Conservation (phyloP, 2,329 filamentous ascomycete species). For the Aspergillus calidoustus region DNA sequence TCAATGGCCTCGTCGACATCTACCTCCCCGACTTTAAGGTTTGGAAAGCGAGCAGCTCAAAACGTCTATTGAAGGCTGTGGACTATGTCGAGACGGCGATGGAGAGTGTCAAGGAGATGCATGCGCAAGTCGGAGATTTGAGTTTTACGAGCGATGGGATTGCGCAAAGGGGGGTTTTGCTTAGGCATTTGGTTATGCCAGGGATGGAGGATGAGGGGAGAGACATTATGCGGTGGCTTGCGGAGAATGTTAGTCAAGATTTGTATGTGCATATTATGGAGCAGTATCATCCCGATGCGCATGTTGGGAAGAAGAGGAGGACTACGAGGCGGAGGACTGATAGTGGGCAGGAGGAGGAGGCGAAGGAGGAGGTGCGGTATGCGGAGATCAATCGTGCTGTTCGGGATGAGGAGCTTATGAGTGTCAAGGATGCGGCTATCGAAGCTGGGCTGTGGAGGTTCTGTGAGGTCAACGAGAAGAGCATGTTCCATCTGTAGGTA, state of each 20-base stretch:
- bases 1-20: constrained; percentile 82
- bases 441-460: constrained; percentile 79
- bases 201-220: constrained; percentile 71
- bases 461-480: constrained; percentile 65
- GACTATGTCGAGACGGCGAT: constrained; percentile 73
- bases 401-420: constrained; percentile 65
- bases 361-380: constrained; percentile 63
- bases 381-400: constrained; percentile 78
- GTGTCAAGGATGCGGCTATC: constrained; percentile 69
- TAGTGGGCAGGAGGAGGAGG: constrained; percentile 24
- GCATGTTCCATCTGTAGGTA: constrained; percentile 55
- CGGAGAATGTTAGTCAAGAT: constrained; percentile 72
- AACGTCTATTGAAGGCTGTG: constrained; percentile 75
- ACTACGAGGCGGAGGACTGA: constrained; percentile 19
- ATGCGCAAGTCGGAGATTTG: constrained; percentile 78
- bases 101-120: constrained; percentile 80
- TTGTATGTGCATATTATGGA: constrained; percentile 88
- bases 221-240: constrained; percentile 71
- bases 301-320: constrained; percentile 73
- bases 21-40: constrained; percentile 91
- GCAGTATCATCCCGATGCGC: constrained; percentile 79
- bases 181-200: constrained; percentile 85
- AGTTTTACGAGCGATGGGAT: constrained; percentile 82
- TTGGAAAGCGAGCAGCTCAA: constrained; percentile 70
- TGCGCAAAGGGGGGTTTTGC: constrained; percentile 74